These are phyloP conservation scores for Aureobasidium melanogenum DNA, from an alignment of 2,329 filamentous ascomycete species.

Conservation along the genomic window DNA sequence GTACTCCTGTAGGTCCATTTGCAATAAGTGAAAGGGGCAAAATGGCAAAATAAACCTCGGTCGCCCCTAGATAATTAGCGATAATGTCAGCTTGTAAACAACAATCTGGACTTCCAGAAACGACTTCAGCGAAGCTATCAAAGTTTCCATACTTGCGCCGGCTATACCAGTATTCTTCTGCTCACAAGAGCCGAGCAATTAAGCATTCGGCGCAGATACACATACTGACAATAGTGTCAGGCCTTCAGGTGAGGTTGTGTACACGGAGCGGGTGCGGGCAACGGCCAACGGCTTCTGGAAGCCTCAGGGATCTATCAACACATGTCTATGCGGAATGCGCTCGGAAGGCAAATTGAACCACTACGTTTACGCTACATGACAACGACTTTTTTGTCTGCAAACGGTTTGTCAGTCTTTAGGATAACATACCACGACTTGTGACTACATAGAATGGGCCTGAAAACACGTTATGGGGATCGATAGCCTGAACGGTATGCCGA, in stretches of 20 bases:
- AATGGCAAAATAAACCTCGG: not conserved
- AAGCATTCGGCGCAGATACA: not conserved
- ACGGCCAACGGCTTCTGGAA: slow-evolving; percentile 8
- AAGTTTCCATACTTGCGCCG: not conserved
- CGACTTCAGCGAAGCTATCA: not conserved
- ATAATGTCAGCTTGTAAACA: not conserved
- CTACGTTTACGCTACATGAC: not conserved
- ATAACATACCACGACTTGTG: slow-evolving; percentile 2
- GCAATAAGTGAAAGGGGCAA: not conserved
- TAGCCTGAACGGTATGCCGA: slow-evolving; percentile 12
- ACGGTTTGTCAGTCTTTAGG: not conserved
- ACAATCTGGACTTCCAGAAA: not conserved
- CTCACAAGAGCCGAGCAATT: not conserved
- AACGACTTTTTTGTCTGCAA: slow-evolving; percentile 3
- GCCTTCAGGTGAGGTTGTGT: not conserved
- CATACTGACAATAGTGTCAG: not conserved
- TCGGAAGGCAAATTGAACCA: not conserved
- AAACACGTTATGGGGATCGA: slow-evolving; percentile 3
- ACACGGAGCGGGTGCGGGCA: not conserved
- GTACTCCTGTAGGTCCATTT: not conserved
- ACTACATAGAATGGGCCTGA: not conserved
- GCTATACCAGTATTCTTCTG: not conserved
- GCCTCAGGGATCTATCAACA: not conserved
- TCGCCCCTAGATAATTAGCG: not conserved
- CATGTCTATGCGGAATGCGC: not conserved